Conservation (phyloP, 179 eudicot species). For the Camellia oleifera region DNA sequence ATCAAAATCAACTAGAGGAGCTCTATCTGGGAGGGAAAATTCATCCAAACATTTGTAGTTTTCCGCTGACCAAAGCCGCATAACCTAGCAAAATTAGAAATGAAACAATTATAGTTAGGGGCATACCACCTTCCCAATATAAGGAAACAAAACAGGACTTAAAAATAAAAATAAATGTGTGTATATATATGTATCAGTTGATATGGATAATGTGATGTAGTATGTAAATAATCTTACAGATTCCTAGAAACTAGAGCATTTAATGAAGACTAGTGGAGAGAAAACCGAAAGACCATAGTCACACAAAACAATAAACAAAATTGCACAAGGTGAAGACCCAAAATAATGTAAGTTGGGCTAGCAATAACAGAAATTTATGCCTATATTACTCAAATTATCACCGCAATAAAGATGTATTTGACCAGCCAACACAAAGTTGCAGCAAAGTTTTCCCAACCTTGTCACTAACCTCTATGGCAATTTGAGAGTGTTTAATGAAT, state of each 20-base stretch:
- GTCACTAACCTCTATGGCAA: not conserved
- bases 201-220: not conserved
- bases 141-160: not conserved
- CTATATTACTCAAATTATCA: not conserved
- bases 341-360: not conserved
- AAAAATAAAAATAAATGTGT: too few species aligned
- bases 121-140: not conserved
- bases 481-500: conserved; percentile 3
- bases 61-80: conserved; percentile 89
- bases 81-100: conserved; percentile 44
- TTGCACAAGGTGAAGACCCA: not conserved
- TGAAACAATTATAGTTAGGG: not conserved
- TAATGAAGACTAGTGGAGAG: not conserved
- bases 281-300: conserved; percentile 8
- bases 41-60: conserved; percentile 74
- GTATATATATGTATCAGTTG: not conserved
- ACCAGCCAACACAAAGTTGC: not conserved
- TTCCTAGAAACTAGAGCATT: not conserved
- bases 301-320: not conserved
- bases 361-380: not conserved
- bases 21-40: conserved; percentile 51
- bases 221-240: not conserved
- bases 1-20: conserved; percentile 76
- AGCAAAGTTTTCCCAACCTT: not conserved
- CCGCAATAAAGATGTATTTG: not conserved